Conservation (phyloP, 805 yeast genomes). For the Ogataea pignaliae region DNA sequence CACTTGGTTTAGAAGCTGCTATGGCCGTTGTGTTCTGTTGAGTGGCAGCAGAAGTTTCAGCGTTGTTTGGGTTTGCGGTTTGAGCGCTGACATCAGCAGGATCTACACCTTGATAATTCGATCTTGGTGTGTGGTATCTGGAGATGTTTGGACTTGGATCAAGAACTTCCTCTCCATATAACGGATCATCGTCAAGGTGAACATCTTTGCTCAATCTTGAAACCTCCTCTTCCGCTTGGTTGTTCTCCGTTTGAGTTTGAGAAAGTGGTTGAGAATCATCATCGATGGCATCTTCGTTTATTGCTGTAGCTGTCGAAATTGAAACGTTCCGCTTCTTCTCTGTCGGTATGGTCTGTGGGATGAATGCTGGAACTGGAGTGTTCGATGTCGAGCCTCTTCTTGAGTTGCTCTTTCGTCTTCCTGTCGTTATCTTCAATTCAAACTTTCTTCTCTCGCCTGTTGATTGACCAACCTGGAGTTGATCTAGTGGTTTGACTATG, state of each 20-base stretch:
- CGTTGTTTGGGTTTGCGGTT: background rate
- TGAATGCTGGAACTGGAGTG: conserved; percentile 23
- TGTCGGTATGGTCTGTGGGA: background rate
- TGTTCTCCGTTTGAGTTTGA: conserved; percentile 1
- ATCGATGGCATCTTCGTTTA: background rate
- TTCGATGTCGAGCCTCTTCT: conserved; percentile 24
- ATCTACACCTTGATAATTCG: background rate
- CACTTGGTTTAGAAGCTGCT: too few species aligned
- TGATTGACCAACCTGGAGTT: conserved; percentile 5
- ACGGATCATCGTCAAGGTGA: background rate
- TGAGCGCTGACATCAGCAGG: background rate
- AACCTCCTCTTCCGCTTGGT: conserved; percentile 3
- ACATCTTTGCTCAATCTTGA: conserved; percentile 5
- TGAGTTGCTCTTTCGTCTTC: conserved; percentile 7
- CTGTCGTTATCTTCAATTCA: conserved; percentile 14
- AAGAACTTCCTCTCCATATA: background rate
- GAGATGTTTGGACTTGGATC: background rate
- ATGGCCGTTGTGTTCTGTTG: too few species aligned
- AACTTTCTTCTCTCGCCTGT: conserved; percentile 14
- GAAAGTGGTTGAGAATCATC: conserved; percentile 1
- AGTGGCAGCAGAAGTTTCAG: background rate
- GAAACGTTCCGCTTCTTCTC: background rate
- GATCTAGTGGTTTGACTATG: conserved; percentile 26
- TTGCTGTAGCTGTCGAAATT: background rate
- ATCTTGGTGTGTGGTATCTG: background rate